Percentiles rank a stretch among this genome's conserved stretches.
Evolutionary conservation across 306 rosid genomes (phyloP).

Genomic region (Quercus agrifolia): DNA sequence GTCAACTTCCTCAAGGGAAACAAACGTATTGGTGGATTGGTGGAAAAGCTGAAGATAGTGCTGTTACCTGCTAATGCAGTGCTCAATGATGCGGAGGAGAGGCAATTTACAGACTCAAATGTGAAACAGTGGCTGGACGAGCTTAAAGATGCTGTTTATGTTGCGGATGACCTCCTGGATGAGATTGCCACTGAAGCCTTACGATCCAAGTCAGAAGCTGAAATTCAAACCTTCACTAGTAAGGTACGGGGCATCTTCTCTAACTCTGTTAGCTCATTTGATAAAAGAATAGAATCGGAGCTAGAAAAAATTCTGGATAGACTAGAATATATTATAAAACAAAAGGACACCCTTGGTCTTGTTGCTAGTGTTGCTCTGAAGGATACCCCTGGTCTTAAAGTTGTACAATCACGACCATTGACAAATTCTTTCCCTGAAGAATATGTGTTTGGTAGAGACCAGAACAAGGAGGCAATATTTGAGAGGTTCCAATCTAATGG

Average conservation of each 20-base stretch:
- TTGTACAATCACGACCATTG: neutral
- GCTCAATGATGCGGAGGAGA: constrained; percentile 14
- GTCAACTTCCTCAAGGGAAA: neutral
- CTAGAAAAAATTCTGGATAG: no score
- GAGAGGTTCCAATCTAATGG: neutral
- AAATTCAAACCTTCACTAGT: fast-evolving
- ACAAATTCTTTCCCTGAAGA: neutral
- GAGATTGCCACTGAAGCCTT: neutral
- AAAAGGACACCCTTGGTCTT: no score
- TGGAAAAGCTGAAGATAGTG: neutral
- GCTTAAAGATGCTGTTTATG: constrained; percentile 13
- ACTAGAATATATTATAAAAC: no score
- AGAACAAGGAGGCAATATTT: neutral
- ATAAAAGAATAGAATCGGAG: fast-evolving
- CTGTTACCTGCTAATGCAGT: neutral
- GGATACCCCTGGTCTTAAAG: no score
- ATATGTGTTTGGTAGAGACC: constrained; percentile 12
- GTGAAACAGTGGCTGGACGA: constrained; percentile 19
- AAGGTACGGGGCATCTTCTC: no score
- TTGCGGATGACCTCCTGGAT: constrained; percentile 20
- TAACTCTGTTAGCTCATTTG: no score
- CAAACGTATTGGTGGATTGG: neutral
- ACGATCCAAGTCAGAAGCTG: neutral
- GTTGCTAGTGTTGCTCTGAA: no score
- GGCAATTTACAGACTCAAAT: constrained; percentile 1